Evolutionary conservation across 176 grass and related monocot species (phyloP).

Genomic region (Zoysia japonica): DNA sequence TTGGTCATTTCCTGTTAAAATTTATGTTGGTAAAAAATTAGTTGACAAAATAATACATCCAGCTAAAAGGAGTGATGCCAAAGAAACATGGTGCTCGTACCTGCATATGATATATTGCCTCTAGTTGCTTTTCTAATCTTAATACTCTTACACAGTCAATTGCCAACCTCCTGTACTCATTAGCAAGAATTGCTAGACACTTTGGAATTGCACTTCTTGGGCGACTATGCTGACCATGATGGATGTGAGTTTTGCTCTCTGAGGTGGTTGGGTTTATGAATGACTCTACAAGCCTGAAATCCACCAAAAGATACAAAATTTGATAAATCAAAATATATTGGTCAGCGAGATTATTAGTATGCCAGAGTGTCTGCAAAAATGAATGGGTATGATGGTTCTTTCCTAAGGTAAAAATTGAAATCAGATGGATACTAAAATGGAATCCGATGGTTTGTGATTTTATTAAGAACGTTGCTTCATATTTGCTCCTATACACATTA

Average conservation of each 20-base stretch:
- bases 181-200: constrained; percentile 74
- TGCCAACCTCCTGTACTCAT: constrained; percentile 82
- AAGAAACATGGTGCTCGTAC: constrained; percentile 42
- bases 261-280: constrained; percentile 52
- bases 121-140: constrained; percentile 93
- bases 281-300: constrained; percentile 75
- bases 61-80: constrained; percentile 28
- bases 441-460: not conserved
- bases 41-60: constrained; percentile 32
- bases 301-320: constrained; percentile 15
- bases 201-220: constrained; percentile 76
- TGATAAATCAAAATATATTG: constrained; percentile 7
- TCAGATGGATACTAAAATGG: constrained; percentile 9
- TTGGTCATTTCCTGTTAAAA: constrained; percentile 89
- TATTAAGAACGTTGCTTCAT: not conserved
- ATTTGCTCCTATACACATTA: not conserved
- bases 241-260: constrained; percentile 44
- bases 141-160: constrained; percentile 93
- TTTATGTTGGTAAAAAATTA: constrained; percentile 22
- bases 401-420: not conserved
- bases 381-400: constrained; percentile 24
- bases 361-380: not conserved
- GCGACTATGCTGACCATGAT: constrained; percentile 52
- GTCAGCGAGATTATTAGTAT: constrained; percentile 4
- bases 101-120: constrained; percentile 95